Evolutionary conservation across 2,329 filamentous ascomycete genomes (phyloP).

Genomic region (Leptographium radiaticola): DNA sequence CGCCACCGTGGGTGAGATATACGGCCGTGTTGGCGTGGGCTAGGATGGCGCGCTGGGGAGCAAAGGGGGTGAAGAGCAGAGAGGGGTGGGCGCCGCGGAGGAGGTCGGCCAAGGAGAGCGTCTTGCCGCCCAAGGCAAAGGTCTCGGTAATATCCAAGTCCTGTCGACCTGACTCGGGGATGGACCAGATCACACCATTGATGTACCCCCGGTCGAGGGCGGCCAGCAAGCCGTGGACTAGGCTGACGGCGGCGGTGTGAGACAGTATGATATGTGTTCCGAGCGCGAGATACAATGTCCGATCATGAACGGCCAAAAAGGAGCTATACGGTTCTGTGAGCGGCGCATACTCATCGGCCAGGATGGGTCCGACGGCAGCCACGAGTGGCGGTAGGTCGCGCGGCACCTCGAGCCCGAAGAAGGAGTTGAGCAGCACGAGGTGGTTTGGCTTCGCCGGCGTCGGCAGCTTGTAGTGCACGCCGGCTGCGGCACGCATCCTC

Average conservation of each 20-base stretch:
- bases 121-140: not conserved
- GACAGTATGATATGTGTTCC: not conserved
- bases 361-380: not conserved
- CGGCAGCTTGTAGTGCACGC: not conserved
- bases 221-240: not conserved
- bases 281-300: not conserved
- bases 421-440: not conserved
- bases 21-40: not conserved
- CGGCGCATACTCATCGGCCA: not conserved
- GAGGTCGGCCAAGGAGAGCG: not conserved
- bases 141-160: not conserved
- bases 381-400: not conserved
- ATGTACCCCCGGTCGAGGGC: not conserved
- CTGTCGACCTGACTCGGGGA: not conserved
- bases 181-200: conserved; percentile 1
- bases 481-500: not conserved
- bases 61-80: not conserved
- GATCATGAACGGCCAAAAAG: not conserved
- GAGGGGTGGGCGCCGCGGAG: not conserved
- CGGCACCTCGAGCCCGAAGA: not conserved
- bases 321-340: not conserved
- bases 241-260: not conserved
- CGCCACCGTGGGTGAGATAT: not conserved
- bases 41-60: not conserved
- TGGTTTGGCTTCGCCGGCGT: not conserved